Conservation (phyloP, 192 early-diverging fungal genomes). For the Umbelopsis vinacea region DNA sequence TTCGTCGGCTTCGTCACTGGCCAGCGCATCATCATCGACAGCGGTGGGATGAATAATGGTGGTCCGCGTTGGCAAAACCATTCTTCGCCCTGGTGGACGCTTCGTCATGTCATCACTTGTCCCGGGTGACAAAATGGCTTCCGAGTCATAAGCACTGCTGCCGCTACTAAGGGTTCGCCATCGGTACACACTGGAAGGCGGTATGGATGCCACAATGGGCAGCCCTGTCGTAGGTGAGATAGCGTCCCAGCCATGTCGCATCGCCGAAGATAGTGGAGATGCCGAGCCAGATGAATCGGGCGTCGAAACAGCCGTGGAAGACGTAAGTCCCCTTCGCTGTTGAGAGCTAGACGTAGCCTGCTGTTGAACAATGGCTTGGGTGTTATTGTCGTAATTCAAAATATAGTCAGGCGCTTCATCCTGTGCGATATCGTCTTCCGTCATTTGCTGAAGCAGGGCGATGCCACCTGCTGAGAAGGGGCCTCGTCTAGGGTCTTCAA, state of each 20-base stretch:
- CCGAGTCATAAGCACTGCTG: slow-evolving; percentile 11
- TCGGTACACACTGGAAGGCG: slow-evolving; percentile 21
- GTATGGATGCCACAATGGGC: slow-evolving; percentile 30
- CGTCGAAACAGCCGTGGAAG: neutral
- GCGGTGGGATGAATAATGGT: neutral
- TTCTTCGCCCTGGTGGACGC: neutral
- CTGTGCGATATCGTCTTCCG: neutral
- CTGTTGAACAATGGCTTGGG: neutral
- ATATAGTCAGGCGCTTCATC: neutral
- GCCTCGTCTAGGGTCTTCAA: neutral
- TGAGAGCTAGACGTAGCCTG: neutral
- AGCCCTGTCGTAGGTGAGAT: slow-evolving; percentile 28
- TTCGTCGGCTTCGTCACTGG: neutral
- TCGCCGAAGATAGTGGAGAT: slow-evolving; percentile 23
- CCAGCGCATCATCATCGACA: neutral
- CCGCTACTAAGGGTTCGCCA: neutral
- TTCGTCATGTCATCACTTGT: neutral
- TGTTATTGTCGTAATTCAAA: neutral
- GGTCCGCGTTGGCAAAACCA: neutral
- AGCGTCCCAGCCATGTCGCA: slow-evolving; percentile 25
- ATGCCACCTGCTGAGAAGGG: slow-evolving; percentile 1
- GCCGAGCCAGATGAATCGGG: neutral
- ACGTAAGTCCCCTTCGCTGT: neutral
- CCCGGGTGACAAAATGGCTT: neutral
- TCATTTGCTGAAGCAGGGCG: neutral